A percentile compares a stretch with the other conserved stretches of the same genome.
Evolutionary conservation across 1,139 yeast genomes (phyloP).

Genomic region (Torulaspora globosa): DNA sequence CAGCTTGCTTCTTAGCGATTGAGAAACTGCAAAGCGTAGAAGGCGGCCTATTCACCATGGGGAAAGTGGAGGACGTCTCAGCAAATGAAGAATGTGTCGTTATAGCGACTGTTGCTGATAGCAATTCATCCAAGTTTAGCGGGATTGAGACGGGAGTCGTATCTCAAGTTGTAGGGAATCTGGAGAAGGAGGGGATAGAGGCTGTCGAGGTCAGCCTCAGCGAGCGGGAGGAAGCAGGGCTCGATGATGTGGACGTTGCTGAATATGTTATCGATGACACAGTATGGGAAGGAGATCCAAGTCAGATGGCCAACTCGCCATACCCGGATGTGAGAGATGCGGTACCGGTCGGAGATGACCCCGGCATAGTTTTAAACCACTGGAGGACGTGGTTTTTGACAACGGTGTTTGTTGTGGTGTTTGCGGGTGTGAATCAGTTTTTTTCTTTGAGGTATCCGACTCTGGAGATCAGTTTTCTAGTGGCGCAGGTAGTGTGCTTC

Average conservation of each 20-base stretch:
- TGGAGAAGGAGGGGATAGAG: neutral
- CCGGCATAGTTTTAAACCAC: conserved; percentile 45
- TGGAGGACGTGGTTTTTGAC: conserved; percentile 50
- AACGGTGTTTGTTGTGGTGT: conserved; percentile 46
- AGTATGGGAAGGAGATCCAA: conserved; percentile 37
- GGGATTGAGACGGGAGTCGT: neutral
- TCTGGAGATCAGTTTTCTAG: conserved; percentile 44
- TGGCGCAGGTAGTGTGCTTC: conserved; percentile 52
- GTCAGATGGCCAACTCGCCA: conserved; percentile 46
- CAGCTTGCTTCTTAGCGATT: neutral
- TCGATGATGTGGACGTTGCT: neutral
- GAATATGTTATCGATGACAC: conserved; percentile 6
- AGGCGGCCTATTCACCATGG: neutral
- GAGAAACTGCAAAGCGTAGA: neutral
- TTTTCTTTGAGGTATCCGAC: conserved; percentile 49
- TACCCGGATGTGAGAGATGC: conserved; percentile 55
- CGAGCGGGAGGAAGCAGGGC: neutral
- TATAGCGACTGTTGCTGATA: neutral
- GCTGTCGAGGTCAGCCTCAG: neutral
- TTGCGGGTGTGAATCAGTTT: conserved; percentile 50
- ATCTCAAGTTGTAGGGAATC: neutral
- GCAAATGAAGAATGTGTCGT: neutral
- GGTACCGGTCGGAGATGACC: conserved; percentile 49
- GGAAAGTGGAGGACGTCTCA: neutral
- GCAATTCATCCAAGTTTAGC: neutral